Evolutionary conservation across 2,329 filamentous ascomycete species (phyloP), one percentile per base, ranked within the genome.

Genomic region (Aspergillus piperis): DNA sequence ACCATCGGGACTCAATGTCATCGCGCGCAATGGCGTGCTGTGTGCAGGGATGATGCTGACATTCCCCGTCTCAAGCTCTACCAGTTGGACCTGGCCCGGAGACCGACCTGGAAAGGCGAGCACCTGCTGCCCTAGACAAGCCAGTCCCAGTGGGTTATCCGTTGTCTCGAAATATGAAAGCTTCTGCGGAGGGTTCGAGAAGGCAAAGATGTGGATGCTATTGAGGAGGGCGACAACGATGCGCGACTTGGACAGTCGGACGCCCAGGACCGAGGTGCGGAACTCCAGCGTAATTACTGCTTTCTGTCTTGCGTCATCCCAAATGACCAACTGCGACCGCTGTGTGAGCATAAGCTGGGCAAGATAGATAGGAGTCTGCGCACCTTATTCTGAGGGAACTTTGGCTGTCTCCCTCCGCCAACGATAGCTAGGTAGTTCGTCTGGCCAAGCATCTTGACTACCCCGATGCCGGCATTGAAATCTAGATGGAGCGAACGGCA

Each of bases 1-100:
- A 3, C 91, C 92, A 71, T 96, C 90, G 0, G 83, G 83, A 67
- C 91, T 96, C 38, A 99, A 80, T 10, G 88, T 85, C 65, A 99
- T 82, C 44, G 92, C 92, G 62, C 90, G 86, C 17, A 99, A 80
- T 0, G 90, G 83, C 0, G 90, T 89, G 4, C 89, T 88, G 74
- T 99, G 95, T 3, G 94, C 95, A 1, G 92, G 92, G 61, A 98
- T 92, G 73, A 99, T 96, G 78, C 90, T 96, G 65, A 98, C 91
- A 69, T 91, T 94, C 53, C 88, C 88, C 0, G 88, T 91, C 17
- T 83, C 81, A 10, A 96, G 78, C 68, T 96, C 88, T 54, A 96
- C 89, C 1, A 98, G 80, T 74, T 97, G 93, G 27, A 98, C 89
- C 71, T 99, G 95, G 11, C 95, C 95, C 0, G 86, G 79, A 0